Base-by-base conservation (phyloP, 129 eudicot genomes). In the Flaveria trinervia region DNA sequence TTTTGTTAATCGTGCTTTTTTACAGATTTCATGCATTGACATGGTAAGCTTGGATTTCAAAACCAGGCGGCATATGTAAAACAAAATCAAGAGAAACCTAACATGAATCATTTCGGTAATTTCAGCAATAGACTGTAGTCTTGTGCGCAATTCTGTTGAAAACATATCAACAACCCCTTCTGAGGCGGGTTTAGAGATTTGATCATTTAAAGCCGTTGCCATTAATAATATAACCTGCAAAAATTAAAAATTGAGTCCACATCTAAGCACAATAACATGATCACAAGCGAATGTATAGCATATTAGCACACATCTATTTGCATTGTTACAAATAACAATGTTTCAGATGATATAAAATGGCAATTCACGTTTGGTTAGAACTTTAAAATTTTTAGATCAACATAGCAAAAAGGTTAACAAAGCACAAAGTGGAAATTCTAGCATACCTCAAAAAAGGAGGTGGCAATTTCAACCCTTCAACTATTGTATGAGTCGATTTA, bases 91-190 rank as follows among this genome's bases (percentile, higher is more conserved):
- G 64, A 65, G 77, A 81, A 77, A 71, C 77, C 88, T 85, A 61
- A 93, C 98, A 90, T 93, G 98, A 77, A 93, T 93, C 98, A 93
- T 90, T 76, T 93, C 98, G 18, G 98, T 93, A 72, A 93, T 87
- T 93, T 93, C 98, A 82, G 98, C 98, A 59, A 93, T 84, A 68
- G 86, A 62, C 52, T 93, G 97, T 64, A 90, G 97, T 76, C 96
- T 90, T 68, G 80, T 67, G 4, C 98, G 92, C 74, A 93, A 73
- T 36, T 93, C 96, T 17, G 87, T 79, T 33, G 89, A 82, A 54
- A 90, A 77, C 67, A 82, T 68, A 84, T 87, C 85, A 70, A 79
- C 86, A 26, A 79, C 83, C 66, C 72, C 82, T 52, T 71, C 87
- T 73, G 89, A 50, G 68, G 72, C 56, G n/a, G 85, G 67, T 75